These are phyloP conservation scores for Pseudocercospora fuligena DNA, from an alignment of 2,329 filamentous ascomycete genomes.

Conservation along the genomic window DNA sequence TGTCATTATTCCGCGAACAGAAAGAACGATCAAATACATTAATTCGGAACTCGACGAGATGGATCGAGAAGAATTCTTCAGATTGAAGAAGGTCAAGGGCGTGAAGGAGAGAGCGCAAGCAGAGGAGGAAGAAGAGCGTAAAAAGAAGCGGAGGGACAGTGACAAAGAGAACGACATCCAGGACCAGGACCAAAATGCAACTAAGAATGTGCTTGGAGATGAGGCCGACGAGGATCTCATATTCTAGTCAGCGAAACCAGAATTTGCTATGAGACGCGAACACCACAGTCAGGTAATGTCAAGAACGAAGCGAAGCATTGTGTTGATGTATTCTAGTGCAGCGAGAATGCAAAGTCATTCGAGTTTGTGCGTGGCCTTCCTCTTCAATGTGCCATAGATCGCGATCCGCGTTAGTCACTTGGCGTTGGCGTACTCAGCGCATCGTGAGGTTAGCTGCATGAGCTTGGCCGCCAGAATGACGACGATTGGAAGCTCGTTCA, in stretches of 20 bases:
- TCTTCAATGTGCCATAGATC: not conserved
- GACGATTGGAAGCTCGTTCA: not conserved
- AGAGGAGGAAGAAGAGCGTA: conserved; percentile 41
- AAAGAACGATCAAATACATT: conserved; percentile 99
- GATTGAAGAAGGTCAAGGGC: conserved; percentile 88
- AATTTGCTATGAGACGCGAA: too few relatives aligned
- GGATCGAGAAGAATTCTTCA: conserved; percentile 96
- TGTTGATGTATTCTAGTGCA: not conserved
- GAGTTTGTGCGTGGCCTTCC: not conserved
- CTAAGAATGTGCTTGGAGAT: conserved; percentile 43
- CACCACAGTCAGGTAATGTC: conserved; percentile 6
- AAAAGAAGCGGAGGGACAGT: conserved; percentile 33
- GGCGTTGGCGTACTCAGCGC: not conserved
- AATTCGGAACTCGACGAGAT: conserved; percentile 98
- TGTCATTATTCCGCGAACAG: conserved; percentile 95
- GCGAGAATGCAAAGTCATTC: not conserved
- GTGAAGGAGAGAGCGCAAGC: conserved; percentile 64
- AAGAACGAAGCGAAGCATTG: not conserved
- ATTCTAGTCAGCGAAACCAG: conserved; percentile 22
- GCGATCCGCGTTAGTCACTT: not conserved
- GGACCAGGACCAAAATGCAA: conserved; percentile 23
- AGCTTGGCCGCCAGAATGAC: not conserved
- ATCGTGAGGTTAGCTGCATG: not conserved
- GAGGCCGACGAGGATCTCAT: conserved; percentile 41
- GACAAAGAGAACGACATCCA: conserved; percentile 39